Base-by-base conservation (phyloP, 164 flowering plant species). In the Liquidambar formosana region DNA sequence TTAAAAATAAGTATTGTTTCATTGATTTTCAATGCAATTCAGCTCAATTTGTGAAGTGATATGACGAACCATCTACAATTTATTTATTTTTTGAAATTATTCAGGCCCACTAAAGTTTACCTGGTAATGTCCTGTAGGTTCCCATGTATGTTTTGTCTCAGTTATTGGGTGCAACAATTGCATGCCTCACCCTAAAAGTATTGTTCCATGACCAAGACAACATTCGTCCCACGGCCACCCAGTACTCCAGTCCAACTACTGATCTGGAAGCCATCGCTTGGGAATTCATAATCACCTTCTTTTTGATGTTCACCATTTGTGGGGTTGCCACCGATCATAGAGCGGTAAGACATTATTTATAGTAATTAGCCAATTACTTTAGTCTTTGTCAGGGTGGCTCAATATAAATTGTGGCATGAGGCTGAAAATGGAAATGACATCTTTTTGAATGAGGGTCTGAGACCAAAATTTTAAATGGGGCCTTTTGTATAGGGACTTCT, bases 101-200 rank as follows among this genome's bases (percentile, higher is more conserved):
- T 61, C 28, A 8, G 33, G 16, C 8, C 4, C n/a, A n/a, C n/a
- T n/a, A n/a, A n/a, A 10, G 26, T n/a, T n/a, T 14, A 15, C 22
- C 11, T 57, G 26, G 6, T 57, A 26, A 53, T 13, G 10, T 21
- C 8, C 5, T 71, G 60, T 64, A 82, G 88, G 84, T 81, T 54
- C 88, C 86, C 0, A 54, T 77, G 60, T 84, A 82, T 73, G 69
- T 82, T 5, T 21, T 69, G 57, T 67, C 82, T 57, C 88, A 82
- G 63, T 22, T 82, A 10, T 1, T 75, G 66, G 84, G 86, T 52
- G 68, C 83, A 25, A 74, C 61, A 26, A 74, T 80, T n/a, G 88
- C 86, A 4, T 69, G 73, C 69, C 70, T 74, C 57, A 77, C 82
- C 16, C 80, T 84, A 3, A 64, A 43, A 47, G 71, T 63, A 13